Evolutionary conservation across 768 basidiomycete genomes (phyloP), one percentile per base, ranked within the genome.

Genomic region (Rickenella mellea): DNA sequence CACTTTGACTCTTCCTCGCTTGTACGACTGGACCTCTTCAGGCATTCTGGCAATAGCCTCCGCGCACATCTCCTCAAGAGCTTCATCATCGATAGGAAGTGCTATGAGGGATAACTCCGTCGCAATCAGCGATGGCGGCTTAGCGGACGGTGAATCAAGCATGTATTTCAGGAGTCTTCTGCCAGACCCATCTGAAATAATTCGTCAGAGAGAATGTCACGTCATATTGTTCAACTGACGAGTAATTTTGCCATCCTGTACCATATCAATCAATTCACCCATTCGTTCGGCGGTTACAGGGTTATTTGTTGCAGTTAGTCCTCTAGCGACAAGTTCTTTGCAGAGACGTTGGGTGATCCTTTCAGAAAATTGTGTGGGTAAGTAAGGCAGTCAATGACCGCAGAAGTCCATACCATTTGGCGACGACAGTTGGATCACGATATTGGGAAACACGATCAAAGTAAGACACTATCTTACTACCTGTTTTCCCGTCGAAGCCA

Each of bases 281-380:
- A 99, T 65, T 51, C 86, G 80, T 9, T 55, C 60, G 0, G 69
- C 61, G 5, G 80, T 68, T 9, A 96, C 52, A 0, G 78, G 68
- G 41, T 82, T 82, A 6, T 76, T 66, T 27, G 58, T 55, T 56
- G 80, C 77, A 27, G 76, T 71, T 15, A 69, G 67, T 35, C 73
- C 66, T 30, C 74, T 71, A 24, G 70, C 68, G 1, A 80, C 65
- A 2, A 97, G 69, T 49, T 84, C 82, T 0, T 90, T 90, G 2
- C 93, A 64, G 0, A 96, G 69, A 46, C 93, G 88, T 45, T 98
- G 87, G 3, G 79, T 78, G 62, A 97, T 75, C 91, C 92, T 94
- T 53, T 35, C 15, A 22, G 27, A 27, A 3, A 8, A 6, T 21
- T 11, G 20, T 15, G 40, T 28, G 33, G 27, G 15, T 10, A 22